phyloP scores from a whole-genome alignment of 768 basidiomycete genomes.

The Trichaptum fuscoviolaceum region DNA sequence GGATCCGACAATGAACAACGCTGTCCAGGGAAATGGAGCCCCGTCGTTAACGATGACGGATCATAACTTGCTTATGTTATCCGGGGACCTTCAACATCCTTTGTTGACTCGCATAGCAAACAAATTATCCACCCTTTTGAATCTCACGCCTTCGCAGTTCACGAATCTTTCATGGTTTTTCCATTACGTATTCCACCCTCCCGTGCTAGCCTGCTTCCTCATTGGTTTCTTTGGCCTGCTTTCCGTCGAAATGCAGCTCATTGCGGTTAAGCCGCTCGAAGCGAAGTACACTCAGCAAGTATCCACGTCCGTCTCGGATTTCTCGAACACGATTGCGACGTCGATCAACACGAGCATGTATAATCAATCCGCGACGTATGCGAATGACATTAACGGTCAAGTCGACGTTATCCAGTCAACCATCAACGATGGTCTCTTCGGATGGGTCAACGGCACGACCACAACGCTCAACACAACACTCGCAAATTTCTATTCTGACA shows the following conservation, averaged over 20 bases:
- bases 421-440: conserved; percentile 85
- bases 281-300: conserved; percentile 61
- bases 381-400: conserved; percentile 66
- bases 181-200: conserved; percentile 87
- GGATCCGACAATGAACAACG: conserved; percentile 52
- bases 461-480: conserved; percentile 83
- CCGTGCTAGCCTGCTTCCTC: conserved; percentile 84
- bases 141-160: conserved; percentile 55
- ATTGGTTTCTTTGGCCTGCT: conserved; percentile 90
- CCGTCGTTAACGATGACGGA: conserved; percentile 61
- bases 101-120: conserved; percentile 64
- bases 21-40: conserved; percentile 16
- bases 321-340: conserved; percentile 64
- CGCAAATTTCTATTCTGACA: conserved; percentile 78
- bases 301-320: conserved; percentile 53
- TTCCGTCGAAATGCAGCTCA: conserved; percentile 80
- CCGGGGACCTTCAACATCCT: conserved; percentile 65
- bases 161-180: conserved; percentile 82
- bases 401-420: conserved; percentile 65
- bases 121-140: conserved; percentile 43
- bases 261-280: conserved; percentile 71
- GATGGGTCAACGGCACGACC: conserved; percentile 92
- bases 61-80: conserved; percentile 75
- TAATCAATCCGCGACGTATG: conserved; percentile 74
- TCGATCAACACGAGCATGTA: conserved; percentile 82